Percentiles rank a stretch among this genome's conserved stretches.
Evolutionary conservation across 2,329 filamentous ascomycete genomes (phyloP).

Genomic region (Fusarium penzigii): DNA sequence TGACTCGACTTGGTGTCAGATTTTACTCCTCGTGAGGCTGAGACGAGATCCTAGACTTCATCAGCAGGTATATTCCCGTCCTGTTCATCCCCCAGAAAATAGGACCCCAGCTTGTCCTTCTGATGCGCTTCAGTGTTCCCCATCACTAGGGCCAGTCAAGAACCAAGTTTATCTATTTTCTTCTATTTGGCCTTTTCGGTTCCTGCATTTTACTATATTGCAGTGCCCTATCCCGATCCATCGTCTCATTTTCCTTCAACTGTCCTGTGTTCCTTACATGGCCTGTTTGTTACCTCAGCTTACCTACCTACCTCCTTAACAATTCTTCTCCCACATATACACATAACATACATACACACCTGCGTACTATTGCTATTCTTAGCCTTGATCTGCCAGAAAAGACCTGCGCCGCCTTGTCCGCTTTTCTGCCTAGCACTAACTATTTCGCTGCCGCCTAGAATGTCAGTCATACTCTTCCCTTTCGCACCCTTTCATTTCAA

Average conservation of each 20-base stretch:
- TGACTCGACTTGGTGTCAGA: constrained; percentile 29
- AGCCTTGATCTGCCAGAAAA: neutral
- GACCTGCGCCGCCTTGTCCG: neutral
- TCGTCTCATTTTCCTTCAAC: neutral
- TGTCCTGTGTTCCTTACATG: constrained; percentile 23
- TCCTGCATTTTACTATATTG: neutral
- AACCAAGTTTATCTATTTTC: neutral
- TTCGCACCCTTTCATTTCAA: neutral
- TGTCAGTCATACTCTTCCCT: neutral
- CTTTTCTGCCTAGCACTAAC: neutral
- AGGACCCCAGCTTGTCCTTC: constrained; percentile 26
- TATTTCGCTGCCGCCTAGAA: neutral
- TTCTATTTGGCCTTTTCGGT: neutral
- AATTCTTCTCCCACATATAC: constrained; percentile 1
- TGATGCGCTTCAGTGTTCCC: constrained; percentile 9
- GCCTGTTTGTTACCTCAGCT: constrained; percentile 15
- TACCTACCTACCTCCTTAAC: constrained; percentile 5
- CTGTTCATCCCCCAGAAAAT: constrained; percentile 25
- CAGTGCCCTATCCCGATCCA: neutral
- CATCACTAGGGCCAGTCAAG: neutral
- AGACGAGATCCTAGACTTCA: constrained; percentile 34
- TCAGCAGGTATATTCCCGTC: constrained; percentile 41
- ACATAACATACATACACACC: neutral
- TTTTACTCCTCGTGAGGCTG: constrained; percentile 38
- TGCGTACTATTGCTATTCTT: constrained; percentile 1